Evolutionary conservation across 2,329 filamentous ascomycete genomes (phyloP).

Genomic region (Colletotrichum ledebouriae): DNA sequence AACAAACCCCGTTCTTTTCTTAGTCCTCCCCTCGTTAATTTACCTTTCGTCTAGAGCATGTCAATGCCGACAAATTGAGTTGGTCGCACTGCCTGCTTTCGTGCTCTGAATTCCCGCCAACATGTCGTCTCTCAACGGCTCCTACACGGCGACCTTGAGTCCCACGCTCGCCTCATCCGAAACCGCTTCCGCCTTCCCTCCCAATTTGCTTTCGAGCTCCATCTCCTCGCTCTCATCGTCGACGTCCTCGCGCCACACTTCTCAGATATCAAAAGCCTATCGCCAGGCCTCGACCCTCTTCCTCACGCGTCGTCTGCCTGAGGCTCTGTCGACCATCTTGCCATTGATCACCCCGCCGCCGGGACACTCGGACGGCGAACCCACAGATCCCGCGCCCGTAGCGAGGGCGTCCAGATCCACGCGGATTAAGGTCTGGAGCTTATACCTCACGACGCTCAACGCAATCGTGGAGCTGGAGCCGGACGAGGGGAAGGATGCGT

Average conservation of each 20-base stretch:
- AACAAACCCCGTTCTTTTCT: conserved; percentile 40
- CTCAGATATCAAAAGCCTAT: conserved; percentile 90
- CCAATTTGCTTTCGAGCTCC: conserved; percentile 72
- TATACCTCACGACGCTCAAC: conserved; percentile 95
- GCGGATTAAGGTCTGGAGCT: conserved; percentile 95
- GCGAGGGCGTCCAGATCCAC: conserved; percentile 84
- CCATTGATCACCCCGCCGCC: conserved; percentile 79
- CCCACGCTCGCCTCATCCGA: conserved; percentile 55
- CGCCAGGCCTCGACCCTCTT: conserved; percentile 95
- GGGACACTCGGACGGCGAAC: conserved; percentile 60
- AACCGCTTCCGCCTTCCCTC: conserved; percentile 58
- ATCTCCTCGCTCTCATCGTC: conserved; percentile 78
- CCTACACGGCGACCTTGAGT: conserved; percentile 59
- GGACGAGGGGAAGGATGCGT: conserved; percentile 89
- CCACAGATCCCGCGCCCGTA: conserved; percentile 76
- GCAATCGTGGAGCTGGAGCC: conserved; percentile 89
- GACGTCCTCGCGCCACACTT: conserved; percentile 71
- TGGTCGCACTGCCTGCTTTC: conserved; percentile 14
- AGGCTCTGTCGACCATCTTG: conserved; percentile 87
- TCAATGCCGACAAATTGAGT: conserved; percentile 41
- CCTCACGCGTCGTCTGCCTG: conserved; percentile 91
- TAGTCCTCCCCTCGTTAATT: conserved; percentile 33
- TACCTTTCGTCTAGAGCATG: conserved; percentile 32
- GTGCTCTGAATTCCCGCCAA: conserved; percentile 38
- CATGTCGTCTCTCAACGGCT: conserved; percentile 60